Percentiles rank a stretch among this genome's conserved stretches.
These are phyloP conservation scores for Carex arenaria DNA, from an alignment of 202 grass and related monocot genomes.

Conservation along the genomic window DNA sequence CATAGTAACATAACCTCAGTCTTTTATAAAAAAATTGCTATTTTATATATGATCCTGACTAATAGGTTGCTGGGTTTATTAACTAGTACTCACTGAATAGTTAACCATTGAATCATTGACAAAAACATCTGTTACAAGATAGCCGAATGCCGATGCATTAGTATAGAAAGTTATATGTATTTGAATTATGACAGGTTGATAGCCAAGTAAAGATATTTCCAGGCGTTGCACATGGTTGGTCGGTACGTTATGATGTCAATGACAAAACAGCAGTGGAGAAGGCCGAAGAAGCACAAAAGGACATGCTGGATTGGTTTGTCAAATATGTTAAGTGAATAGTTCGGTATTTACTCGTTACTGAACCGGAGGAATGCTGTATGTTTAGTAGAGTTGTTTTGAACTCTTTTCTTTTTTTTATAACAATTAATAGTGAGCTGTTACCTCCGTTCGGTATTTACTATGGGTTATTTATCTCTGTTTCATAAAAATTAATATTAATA, in stretches of 20 bases:
- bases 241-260: conserved; percentile 24
- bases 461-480: too few relatives aligned
- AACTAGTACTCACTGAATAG: too few relatives aligned
- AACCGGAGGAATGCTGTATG: not conserved
- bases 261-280: conserved; percentile 24
- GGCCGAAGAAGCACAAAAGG: conserved; percentile 26
- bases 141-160: too few relatives aligned
- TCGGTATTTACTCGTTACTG: not conserved
- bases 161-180: not conserved
- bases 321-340: conserved; percentile 23
- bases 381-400: not conserved
- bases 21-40: too few relatives aligned
- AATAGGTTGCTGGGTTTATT: too few relatives aligned
- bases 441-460: too few relatives aligned
- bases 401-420: not conserved
- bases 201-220: conserved; percentile 29
- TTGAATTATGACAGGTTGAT: conserved; percentile 19
- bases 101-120: too few relatives aligned
- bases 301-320: conserved; percentile 25
- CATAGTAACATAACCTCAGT: too few relatives aligned
- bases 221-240: conserved; percentile 36
- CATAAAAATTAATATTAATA: too few relatives aligned
- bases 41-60: too few relatives aligned
- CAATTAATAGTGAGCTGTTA: too few relatives aligned
- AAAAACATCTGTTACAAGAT: too few relatives aligned